Base-by-base conservation (phyloP, 495 filamentous ascomycete species). In the Neurospora sp. region DNA sequence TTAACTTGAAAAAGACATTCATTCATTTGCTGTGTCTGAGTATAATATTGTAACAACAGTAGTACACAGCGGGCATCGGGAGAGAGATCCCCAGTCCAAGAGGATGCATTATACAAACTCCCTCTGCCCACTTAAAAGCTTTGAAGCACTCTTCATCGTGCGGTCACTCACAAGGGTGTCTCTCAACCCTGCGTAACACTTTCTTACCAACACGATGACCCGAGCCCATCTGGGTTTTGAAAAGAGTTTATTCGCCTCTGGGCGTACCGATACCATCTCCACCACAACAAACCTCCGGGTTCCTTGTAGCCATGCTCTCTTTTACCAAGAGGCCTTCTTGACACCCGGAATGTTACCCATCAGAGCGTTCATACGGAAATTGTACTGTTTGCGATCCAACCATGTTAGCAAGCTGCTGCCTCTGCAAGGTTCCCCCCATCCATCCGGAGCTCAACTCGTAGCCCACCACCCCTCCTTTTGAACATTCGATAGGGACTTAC, bases 301-400 rank as follows among this genome's bases (percentile, higher is more conserved):
- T 41, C n/a, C 20, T 69, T 69, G 46, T 72, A 59, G 44, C 48
- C 40, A 20, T 40, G 31, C 9, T 38, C 48, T 10, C 38, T 39
- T 79, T 80, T 90, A 98, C 96, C 96, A 99, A 80, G 91, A 94
- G 10, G 96, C 96, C 86, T 98, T 98, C 86, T 90, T 92, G 59
- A 98, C 96, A 71, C 96, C 96, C 0, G 96, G 96, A 42, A 99
- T 80, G 72, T 94, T 89, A 72, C 96, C 96, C n/a, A 86, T 90
- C 69, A 97, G 81, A 3, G 96, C 96, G 81, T 97, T 90, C 83
- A 94, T 83, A 80, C 96, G 87, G 85, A 99, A 98, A 84, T 93
- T 92, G 84, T 86, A 99, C 94, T 98, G 78, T 66, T 37, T 11
- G 6, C 40, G 39, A 40, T 62, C 48, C 31, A 76, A 75, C 48